Conservation (phyloP, 768 basidiomycete genomes). For the Sporobolomyces pararoseus region DNA sequence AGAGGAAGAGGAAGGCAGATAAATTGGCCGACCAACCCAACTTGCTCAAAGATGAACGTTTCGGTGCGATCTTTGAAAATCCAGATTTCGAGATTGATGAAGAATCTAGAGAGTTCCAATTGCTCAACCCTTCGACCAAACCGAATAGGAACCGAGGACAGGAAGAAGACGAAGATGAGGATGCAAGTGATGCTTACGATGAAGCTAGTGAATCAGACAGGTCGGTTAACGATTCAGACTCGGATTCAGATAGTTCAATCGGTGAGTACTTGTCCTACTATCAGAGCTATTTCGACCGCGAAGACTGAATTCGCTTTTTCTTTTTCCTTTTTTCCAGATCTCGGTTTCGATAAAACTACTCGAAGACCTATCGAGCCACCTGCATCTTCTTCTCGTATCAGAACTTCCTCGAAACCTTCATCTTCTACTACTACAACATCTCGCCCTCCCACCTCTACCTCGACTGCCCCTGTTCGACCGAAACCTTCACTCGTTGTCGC, state of each 20-base stretch:
- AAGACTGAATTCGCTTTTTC: not conserved
- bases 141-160: slow-evolving; percentile 67
- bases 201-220: slow-evolving; percentile 47
- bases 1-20: slow-evolving; percentile 54
- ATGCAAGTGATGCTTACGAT: slow-evolving; percentile 38
- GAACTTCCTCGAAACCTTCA: slow-evolving; percentile 50
- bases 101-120: slow-evolving; percentile 75
- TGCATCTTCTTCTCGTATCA: not conserved
- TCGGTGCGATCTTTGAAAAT: slow-evolving; percentile 83
- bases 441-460: not conserved
- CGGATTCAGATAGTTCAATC: slow-evolving; percentile 51
- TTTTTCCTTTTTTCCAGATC: slow-evolving; percentile 34
- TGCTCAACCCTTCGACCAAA: slow-evolving; percentile 78
- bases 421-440: slow-evolving; percentile 47
- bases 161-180: slow-evolving; percentile 59
- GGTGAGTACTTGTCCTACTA: slow-evolving; percentile 48
- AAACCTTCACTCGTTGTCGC: slow-evolving; percentile 61
- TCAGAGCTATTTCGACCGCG: slow-evolving; percentile 34
- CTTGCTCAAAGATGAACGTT: slow-evolving; percentile 79
- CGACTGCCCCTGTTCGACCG: slow-evolving; percentile 50
- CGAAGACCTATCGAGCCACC: slow-evolving; percentile 55
- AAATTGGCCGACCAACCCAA: slow-evolving; percentile 51
- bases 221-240: slow-evolving; percentile 52
- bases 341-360: slow-evolving; percentile 48
- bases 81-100: slow-evolving; percentile 90